Percentiles rank a stretch among this genome's conserved stretches.
Conservation (phyloP, 2,329 filamentous ascomycete species). For the Trichophyton schoenleinii region DNA sequence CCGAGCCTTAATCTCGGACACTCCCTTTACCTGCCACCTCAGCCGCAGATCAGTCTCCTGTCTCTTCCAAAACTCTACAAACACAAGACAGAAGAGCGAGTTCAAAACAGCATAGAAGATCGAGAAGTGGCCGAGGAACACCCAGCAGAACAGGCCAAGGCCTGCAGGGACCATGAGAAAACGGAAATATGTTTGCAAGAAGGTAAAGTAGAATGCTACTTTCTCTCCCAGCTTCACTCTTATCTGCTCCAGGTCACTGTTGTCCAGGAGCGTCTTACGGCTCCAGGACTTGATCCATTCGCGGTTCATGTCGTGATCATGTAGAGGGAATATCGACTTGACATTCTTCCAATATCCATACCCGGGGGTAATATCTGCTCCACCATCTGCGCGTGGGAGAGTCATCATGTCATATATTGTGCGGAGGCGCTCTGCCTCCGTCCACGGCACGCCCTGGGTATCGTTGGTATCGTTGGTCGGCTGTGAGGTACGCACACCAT, state of each 20-base stretch:
- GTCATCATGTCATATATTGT: slow-evolving; percentile 79
- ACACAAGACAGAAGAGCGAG: slow-evolving; percentile 75
- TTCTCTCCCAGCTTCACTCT: slow-evolving; percentile 63
- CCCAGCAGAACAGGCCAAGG: slow-evolving; percentile 64
- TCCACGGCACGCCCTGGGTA: slow-evolving; percentile 63
- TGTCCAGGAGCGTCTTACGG: slow-evolving; percentile 54
- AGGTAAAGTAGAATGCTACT: slow-evolving; percentile 93
- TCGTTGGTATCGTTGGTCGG: slow-evolving; percentile 59
- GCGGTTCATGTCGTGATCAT: slow-evolving; percentile 64
- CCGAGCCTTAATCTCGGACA: slow-evolving; percentile 67
- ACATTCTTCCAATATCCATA: slow-evolving; percentile 61
- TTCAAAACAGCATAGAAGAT: slow-evolving; percentile 65
- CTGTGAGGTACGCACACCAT: slow-evolving; percentile 66
- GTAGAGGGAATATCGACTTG: slow-evolving; percentile 63
- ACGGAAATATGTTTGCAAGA: slow-evolving; percentile 78
- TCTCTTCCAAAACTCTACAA: slow-evolving; percentile 93
- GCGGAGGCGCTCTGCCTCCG: slow-evolving; percentile 75
- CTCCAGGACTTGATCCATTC: slow-evolving; percentile 64
- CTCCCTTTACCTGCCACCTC: slow-evolving; percentile 77
- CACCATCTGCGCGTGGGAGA: slow-evolving; percentile 58
- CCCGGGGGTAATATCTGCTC: slow-evolving; percentile 61
- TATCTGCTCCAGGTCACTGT: slow-evolving; percentile 58
- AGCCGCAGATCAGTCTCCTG: slow-evolving; percentile 77
- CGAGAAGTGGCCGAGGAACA: slow-evolving; percentile 75
- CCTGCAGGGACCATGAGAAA: slow-evolving; percentile 73